Evolutionary conservation across 2,329 filamentous ascomycete genomes (phyloP).

Genomic region (Arthrobotrys conoides): DNA sequence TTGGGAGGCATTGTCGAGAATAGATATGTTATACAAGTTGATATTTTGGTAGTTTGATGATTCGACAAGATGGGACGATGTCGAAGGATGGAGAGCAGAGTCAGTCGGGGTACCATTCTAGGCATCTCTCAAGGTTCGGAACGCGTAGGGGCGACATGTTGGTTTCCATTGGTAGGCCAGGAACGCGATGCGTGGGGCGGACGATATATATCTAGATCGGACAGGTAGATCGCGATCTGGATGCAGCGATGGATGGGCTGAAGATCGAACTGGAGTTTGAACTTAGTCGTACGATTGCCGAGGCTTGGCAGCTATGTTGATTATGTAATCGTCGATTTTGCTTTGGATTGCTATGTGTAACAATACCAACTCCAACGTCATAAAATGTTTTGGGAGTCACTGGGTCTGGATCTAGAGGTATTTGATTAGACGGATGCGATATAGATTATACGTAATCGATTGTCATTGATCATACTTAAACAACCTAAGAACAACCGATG

Average conservation of each 20-base stretch:
- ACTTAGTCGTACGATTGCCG: background rate
- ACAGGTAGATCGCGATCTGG: conserved; percentile 12
- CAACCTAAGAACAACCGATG: no score
- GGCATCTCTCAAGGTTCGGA: background rate
- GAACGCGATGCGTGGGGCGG: conserved; percentile 64
- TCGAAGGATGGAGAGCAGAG: conserved; percentile 61
- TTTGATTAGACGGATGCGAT: background rate
- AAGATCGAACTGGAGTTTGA: conserved; percentile 6
- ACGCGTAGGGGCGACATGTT: background rate
- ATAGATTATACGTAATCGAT: background rate
- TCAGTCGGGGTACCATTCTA: background rate
- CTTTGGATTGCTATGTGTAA: background rate
- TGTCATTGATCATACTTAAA: no score
- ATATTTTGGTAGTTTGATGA: conserved; percentile 64
- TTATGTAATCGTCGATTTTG: background rate
- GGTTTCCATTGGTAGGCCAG: background rate
- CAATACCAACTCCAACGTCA: background rate
- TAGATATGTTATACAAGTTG: background rate
- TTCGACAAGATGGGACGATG: conserved; percentile 2
- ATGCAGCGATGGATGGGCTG: conserved; percentile 1
- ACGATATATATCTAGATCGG: conserved; percentile 70
- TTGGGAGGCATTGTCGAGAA: conserved; percentile 51
- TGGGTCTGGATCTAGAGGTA: no score
- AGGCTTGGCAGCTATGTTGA: conserved; percentile 5
- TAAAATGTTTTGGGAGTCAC: background rate